A percentile compares a stretch with the other conserved stretches of the same genome.
Evolutionary conservation across 2,329 filamentous ascomycete genomes (phyloP).

Genomic region (Penicillium griseofulvum): DNA sequence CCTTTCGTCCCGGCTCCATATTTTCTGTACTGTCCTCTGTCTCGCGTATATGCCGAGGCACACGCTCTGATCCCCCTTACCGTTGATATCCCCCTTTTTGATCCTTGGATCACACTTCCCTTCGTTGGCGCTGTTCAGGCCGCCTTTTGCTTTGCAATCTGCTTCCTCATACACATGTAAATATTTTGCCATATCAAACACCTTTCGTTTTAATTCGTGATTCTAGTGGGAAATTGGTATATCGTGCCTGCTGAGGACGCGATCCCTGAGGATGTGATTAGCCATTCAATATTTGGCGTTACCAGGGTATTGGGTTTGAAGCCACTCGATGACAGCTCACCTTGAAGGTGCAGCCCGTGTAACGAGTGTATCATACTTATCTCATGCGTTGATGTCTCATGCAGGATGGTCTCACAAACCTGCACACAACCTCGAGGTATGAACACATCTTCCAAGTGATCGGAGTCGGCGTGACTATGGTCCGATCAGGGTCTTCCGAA

Average conservation of each 20-base stretch:
- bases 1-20: neutral
- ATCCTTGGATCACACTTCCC: neutral
- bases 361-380: neutral
- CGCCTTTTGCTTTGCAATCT: slow-evolving; percentile 1
- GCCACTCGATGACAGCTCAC: neutral
- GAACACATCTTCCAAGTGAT: neutral
- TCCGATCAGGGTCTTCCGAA: neutral
- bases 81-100: slow-evolving; percentile 11
- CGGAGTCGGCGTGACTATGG: neutral
- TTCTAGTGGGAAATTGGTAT: neutral
- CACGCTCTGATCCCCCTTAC: neutral
- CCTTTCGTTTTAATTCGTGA: neutral
- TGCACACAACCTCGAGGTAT: neutral
- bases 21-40: neutral
- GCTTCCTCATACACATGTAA: neutral
- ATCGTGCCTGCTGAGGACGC: neutral
- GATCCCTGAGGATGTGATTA: neutral
- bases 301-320: too few species aligned
- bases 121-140: slow-evolving; percentile 5
- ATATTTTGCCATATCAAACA: slow-evolving; percentile 3
- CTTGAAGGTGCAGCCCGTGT: neutral
- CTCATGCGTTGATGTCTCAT: neutral
- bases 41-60: neutral
- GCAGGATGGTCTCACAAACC: neutral
- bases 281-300: neutral